Percentiles rank a stretch among this genome's conserved stretches.
Evolutionary conservation across 164 flowering plant species (phyloP).

Genomic region (Taxillus chinensis): DNA sequence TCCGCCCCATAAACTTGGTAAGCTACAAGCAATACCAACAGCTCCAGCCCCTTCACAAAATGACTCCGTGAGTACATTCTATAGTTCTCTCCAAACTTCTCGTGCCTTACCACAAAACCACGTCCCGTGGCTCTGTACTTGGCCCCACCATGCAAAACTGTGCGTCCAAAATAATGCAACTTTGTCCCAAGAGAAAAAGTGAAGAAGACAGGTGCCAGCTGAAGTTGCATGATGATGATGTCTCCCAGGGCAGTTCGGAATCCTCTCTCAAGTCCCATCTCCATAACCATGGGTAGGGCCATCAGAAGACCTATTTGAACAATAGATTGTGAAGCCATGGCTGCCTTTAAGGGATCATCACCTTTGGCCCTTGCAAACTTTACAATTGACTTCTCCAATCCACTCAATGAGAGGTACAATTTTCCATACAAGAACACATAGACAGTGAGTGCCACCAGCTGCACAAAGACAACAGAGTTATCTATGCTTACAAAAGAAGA

Average conservation of each 20-base stretch:
- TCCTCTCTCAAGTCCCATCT: conserved; percentile 92
- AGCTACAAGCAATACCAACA: conserved; percentile 59
- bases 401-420: conserved; percentile 82
- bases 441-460: conserved; percentile 76
- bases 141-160: conserved; percentile 94
- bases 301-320: conserved; percentile 85
- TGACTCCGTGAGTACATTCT: conserved; percentile 96
- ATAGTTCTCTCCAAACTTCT: conserved; percentile 92
- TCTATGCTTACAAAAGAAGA: too few relatives aligned
- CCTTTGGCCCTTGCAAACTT: conserved; percentile 49
- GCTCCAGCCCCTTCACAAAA: conserved; percentile 81
- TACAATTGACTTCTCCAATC: conserved; percentile 67
- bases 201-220: conserved; percentile 85
- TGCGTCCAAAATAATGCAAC: conserved; percentile 84
- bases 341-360: conserved; percentile 54
- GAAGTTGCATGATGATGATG: conserved; percentile 87
- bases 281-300: conserved; percentile 94
- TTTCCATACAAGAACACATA: conserved; percentile 78
- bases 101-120: conserved; percentile 93
- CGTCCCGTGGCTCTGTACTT: conserved; percentile 98
- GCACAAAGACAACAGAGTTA: conserved; percentile 18
- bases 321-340: conserved; percentile 85
- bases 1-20: conserved; percentile 58
- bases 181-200: conserved; percentile 97
- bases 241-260: conserved; percentile 83